Percentiles rank a stretch among this genome's conserved stretches.
Conservation (phyloP, 225 moss, liverwort and hornwort species). For the Bryoerythrophyllum caledonicum region DNA sequence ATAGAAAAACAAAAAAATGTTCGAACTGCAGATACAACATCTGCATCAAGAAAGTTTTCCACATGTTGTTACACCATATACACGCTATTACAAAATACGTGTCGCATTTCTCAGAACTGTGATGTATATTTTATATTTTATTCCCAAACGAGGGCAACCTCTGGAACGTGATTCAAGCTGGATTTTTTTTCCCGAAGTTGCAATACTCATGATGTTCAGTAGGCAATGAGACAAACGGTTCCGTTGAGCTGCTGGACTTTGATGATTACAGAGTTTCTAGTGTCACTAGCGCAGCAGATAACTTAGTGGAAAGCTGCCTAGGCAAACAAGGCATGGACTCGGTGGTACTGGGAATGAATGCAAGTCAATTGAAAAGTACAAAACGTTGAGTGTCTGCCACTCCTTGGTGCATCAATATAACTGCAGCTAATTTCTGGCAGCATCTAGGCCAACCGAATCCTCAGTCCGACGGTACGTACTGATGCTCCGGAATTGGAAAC, state of each 20-base stretch:
- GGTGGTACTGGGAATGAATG: background rate
- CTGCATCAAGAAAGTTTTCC: too few relatives aligned
- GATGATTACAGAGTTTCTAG: background rate
- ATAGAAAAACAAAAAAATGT: too few relatives aligned
- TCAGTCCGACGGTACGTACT: background rate
- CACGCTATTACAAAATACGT: too few relatives aligned
- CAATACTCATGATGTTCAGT: too few relatives aligned
- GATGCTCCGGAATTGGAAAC: background rate
- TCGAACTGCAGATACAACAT: too few relatives aligned
- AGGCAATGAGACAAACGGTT: background rate
- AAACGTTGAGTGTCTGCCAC: background rate
- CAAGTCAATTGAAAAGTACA: conserved; percentile 4
- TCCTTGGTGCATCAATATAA: background rate
- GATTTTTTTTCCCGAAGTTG: too few relatives aligned
- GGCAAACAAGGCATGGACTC: background rate
- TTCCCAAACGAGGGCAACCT: too few relatives aligned
- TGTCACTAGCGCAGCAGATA: background rate
- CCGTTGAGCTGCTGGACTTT: background rate
- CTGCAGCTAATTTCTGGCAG: background rate
- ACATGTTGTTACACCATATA: too few relatives aligned
- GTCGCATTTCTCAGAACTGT: too few relatives aligned
- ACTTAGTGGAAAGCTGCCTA: background rate
- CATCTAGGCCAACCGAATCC: background rate
- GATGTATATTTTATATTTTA: too few relatives aligned
- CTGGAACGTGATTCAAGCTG: too few relatives aligned